A percentile compares a stretch with the other conserved stretches of the same genome.
phyloP scores from a whole-genome alignment of 2,329 filamentous ascomycete species.

The Fusarium sp. region DNA sequence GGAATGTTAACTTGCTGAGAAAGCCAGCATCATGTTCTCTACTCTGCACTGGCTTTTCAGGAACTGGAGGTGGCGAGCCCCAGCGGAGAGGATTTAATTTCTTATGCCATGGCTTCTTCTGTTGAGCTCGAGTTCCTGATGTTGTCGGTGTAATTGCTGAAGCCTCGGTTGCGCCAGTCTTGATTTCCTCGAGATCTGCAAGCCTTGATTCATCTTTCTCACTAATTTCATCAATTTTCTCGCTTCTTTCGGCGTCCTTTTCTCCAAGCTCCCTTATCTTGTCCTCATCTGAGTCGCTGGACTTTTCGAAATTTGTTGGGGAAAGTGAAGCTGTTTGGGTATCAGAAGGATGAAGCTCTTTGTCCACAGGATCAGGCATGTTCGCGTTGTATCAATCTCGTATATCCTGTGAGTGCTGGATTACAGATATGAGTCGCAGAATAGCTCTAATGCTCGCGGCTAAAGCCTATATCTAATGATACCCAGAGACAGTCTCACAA shows the following conservation, averaged over 20 bases:
- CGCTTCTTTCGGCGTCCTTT: conserved; percentile 22
- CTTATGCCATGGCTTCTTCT: conserved; percentile 70
- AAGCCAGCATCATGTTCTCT: conserved; percentile 78
- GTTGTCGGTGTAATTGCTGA: conserved; percentile 63
- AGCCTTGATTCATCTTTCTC: conserved; percentile 18
- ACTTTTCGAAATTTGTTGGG: conserved; percentile 33
- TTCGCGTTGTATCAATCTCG: conserved; percentile 1
- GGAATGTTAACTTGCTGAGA: conserved; percentile 80
- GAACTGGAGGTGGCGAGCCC: conserved; percentile 65
- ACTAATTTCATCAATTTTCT: neutral
- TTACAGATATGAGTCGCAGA: neutral
- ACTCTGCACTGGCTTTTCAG: conserved; percentile 62
- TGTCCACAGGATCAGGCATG: conserved; percentile 44
- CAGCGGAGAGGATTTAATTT: conserved; percentile 69
- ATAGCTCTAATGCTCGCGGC: neutral
- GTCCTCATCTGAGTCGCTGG: conserved; percentile 31
- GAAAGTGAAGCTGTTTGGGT: conserved; percentile 42
- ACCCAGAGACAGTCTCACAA: neutral
- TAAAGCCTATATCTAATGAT: neutral
- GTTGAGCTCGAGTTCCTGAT: conserved; percentile 43
- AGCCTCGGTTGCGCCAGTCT: conserved; percentile 64
- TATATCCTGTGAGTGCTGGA: neutral
- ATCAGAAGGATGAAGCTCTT: conserved; percentile 44
- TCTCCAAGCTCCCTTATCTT: conserved; percentile 26
- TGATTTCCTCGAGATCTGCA: conserved; percentile 46